These are phyloP conservation scores for Roridomyces roridus DNA, from an alignment of 768 basidiomycete species.

Conservation along the genomic window DNA sequence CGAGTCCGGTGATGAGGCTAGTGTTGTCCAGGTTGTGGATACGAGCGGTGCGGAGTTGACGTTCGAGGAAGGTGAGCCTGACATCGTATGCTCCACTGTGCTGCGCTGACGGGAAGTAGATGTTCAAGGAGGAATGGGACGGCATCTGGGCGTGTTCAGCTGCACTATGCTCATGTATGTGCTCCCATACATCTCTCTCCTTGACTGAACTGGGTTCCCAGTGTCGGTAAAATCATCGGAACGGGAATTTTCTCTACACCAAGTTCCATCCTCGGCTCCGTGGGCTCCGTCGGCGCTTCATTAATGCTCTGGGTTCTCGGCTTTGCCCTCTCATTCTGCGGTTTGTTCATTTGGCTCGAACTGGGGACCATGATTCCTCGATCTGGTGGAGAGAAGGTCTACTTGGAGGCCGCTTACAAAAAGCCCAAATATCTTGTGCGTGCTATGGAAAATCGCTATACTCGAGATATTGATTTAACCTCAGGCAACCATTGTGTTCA, in stretches of 20 bases:
- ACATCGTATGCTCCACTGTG: not conserved
- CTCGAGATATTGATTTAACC: too few species aligned
- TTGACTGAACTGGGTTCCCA: slow-evolving; percentile 13
- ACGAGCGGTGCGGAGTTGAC: slow-evolving; percentile 38
- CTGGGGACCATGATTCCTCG: slow-evolving; percentile 69
- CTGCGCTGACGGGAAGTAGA: slow-evolving; percentile 34
- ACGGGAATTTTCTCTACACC: slow-evolving; percentile 74
- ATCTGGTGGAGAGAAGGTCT: slow-evolving; percentile 69
- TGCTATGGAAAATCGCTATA: too few species aligned
- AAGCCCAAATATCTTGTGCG: slow-evolving; percentile 47
- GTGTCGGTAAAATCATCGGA: slow-evolving; percentile 63
- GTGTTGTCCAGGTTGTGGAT: not conserved
- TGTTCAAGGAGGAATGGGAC: slow-evolving; percentile 61
- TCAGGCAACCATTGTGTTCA: slow-evolving; percentile 52
- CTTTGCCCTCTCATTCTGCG: slow-evolving; percentile 62
- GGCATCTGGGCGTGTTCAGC: slow-evolving; percentile 61
- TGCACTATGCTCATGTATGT: slow-evolving; percentile 61
- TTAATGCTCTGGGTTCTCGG: slow-evolving; percentile 71
- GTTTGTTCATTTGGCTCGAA: slow-evolving; percentile 68
- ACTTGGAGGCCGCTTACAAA: slow-evolving; percentile 60
- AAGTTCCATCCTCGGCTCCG: slow-evolving; percentile 60
- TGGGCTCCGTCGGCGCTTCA: slow-evolving; percentile 64
- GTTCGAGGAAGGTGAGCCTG: slow-evolving; percentile 52
- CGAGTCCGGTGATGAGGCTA: slow-evolving; percentile 5
- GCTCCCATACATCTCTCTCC: not conserved